These are phyloP conservation scores for Macrolepiota fuliginosa DNA, from an alignment of 768 basidiomycete species.

Conservation along the genomic window DNA sequence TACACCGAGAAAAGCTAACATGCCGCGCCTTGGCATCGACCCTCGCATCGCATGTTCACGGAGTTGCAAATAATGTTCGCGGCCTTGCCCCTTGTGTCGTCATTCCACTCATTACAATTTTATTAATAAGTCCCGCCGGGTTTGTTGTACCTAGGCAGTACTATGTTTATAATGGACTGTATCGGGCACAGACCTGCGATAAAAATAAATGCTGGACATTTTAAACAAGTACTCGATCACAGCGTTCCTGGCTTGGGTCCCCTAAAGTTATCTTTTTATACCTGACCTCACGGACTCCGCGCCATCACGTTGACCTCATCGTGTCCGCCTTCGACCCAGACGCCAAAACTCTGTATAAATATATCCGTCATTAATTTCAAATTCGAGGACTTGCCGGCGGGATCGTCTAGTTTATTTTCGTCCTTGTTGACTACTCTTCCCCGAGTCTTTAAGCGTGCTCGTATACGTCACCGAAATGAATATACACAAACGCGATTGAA, in stretches of 20 bases:
- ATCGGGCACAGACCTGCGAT: constrained; percentile 5
- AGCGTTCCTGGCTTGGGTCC: constrained; percentile 2
- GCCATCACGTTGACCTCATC: constrained; percentile 4
- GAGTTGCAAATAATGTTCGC: constrained; percentile 1
- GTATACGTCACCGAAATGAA: constrained; percentile 1
- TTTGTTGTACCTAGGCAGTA: neutral
- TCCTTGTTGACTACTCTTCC: neutral
- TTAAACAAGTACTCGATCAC: constrained; percentile 6
- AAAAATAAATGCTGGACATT: constrained; percentile 6
- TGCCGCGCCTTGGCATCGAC: neutral
- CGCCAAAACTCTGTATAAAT: constrained; percentile 3
- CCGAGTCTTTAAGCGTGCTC: neutral
- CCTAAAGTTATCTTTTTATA: neutral
- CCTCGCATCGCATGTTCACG: constrained; percentile 1
- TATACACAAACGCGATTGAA: neutral
- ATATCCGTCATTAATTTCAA: constrained; percentile 8
- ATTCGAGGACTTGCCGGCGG: constrained; percentile 1
- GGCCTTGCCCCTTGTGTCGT: neutral
- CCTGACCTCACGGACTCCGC: neutral
- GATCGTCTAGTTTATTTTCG: constrained; percentile 10
- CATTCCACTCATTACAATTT: neutral
- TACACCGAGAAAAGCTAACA: neutral
- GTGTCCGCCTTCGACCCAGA: neutral
- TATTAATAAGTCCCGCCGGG: constrained; percentile 12
- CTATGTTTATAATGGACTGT: neutral